Evolutionary conservation across 495 filamentous ascomycete genomes (phyloP), one percentile per base, ranked within the genome.

Genomic region (Neurospora sp.): DNA sequence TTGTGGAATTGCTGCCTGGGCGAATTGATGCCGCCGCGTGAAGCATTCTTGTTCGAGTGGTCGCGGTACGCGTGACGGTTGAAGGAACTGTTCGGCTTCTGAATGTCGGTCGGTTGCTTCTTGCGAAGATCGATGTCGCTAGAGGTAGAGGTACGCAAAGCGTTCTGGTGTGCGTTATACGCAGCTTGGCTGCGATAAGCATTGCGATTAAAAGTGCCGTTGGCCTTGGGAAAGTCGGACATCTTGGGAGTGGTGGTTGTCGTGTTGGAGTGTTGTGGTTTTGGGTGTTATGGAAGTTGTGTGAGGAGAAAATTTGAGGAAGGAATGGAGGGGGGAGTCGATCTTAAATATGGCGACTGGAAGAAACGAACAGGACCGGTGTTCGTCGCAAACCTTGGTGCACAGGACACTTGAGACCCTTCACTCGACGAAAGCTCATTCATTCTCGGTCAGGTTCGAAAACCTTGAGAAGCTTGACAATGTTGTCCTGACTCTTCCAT

Each of bases 21-120:
- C 0, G 0, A 5, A 8, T 42, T 1, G 5, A 0, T 42, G 16
- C 41, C 0, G 41, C 5, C 16, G 6, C 16, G 41, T 1, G 16
- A 0, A 44, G 2, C 1, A 2, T 44, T 44, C 41, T 44, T 18
- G 41, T 44, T 18, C 7, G 16, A 8, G 6, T 8, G 41, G 16
- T 5, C 5, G 35, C 35, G 35, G 0, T 35, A 35, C 4, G 35
- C 6, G 16, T 7, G 41, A 18, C 5, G 41, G 16, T 18, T 42
- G 41, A 42, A 42, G 2, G 41, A 2, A 18, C 1, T 14, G 39
- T 16, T 40, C 1, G 14, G 1, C 41, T 42, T 42, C 41, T 5
- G 41, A 2, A 18, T 8, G 41, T 42, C 16, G 16, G 16, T 0
- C 5, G 16, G 0, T 6, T 18, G 0, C 40, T 18, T 7, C 40